Percentiles rank a stretch among this genome's conserved stretches.
phyloP scores from a whole-genome alignment of 192 early-diverging fungal genomes.

The Radiomyces spectabilis region DNA sequence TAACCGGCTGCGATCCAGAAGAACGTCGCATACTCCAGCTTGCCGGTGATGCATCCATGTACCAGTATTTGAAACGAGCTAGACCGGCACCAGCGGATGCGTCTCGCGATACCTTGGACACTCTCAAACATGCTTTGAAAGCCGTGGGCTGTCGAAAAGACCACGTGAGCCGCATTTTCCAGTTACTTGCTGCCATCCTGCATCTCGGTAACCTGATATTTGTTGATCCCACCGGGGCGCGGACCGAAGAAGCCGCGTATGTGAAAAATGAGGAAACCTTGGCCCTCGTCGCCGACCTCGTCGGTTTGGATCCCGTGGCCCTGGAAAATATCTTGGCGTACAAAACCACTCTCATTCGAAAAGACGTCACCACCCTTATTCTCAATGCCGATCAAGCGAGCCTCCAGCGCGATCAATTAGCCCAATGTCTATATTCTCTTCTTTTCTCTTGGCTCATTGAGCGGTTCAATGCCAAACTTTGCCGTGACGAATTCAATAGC shows the following conservation, averaged over 20 bases:
- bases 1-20: constrained; percentile 63
- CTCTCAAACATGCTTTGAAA: constrained; percentile 50
- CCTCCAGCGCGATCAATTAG: constrained; percentile 74
- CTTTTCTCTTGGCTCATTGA: constrained; percentile 87
- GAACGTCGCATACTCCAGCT: constrained; percentile 39
- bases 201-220: constrained; percentile 87
- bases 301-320: constrained; percentile 66
- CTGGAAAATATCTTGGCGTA: constrained; percentile 71
- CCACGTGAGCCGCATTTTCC: constrained; percentile 68
- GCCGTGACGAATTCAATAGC: constrained; percentile 56
- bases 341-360: constrained; percentile 76
- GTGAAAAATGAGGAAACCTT: constrained; percentile 73
- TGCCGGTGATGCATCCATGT: constrained; percentile 49
- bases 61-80: constrained; percentile 47
- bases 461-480: constrained; percentile 77
- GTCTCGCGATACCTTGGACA: constrained; percentile 43
- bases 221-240: constrained; percentile 47
- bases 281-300: constrained; percentile 66
- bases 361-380: constrained; percentile 86
- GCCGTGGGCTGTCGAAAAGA: constrained; percentile 53
- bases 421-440: constrained; percentile 74
- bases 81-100: constrained; percentile 32
- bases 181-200: constrained; percentile 78
- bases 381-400: constrained; percentile 72
- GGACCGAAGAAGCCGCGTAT: constrained; percentile 62